These are phyloP conservation scores for Helotiales sp. DNA, from an alignment of 2,329 filamentous ascomycete species.

Conservation along the genomic window DNA sequence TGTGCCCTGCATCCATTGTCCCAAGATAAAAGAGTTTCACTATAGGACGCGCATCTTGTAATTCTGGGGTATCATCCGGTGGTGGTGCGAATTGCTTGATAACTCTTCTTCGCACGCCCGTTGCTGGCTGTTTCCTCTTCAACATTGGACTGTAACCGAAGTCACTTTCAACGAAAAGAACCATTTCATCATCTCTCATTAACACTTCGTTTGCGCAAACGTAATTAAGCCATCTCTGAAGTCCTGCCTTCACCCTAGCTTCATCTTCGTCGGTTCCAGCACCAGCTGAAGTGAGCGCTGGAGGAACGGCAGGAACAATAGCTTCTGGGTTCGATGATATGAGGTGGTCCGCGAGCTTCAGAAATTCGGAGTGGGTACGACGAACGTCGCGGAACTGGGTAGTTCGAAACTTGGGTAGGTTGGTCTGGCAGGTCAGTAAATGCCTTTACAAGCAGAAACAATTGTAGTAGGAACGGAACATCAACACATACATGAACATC, in stretches of 20 bases:
- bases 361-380: slow-evolving; percentile 91
- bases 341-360: slow-evolving; percentile 93
- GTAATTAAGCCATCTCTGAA: slow-evolving; percentile 95
- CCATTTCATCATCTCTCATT: slow-evolving; percentile 94
- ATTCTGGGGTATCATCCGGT: slow-evolving; percentile 93
- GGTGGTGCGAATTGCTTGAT: slow-evolving; percentile 98
- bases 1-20: slow-evolving; percentile 95
- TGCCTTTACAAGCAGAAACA: background rate
- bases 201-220: slow-evolving; percentile 90
- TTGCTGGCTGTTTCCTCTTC: slow-evolving; percentile 94
- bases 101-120: slow-evolving; percentile 90
- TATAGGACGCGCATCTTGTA: slow-evolving; percentile 83
- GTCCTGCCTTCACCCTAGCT: slow-evolving; percentile 77
- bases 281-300: slow-evolving; percentile 90
- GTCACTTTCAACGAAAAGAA: slow-evolving; percentile 98
- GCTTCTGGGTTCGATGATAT: slow-evolving; percentile 98
- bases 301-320: slow-evolving; percentile 89
- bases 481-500: slow-evolving; percentile 77
- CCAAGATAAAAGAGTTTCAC: slow-evolving; percentile 96
- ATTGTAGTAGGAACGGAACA: background rate
- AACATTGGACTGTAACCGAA: slow-evolving; percentile 97
- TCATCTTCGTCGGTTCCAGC: slow-evolving; percentile 97
- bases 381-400: slow-evolving; percentile 98
- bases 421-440: slow-evolving; percentile 64
- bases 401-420: slow-evolving; percentile 95